Conservation (phyloP, 1,284 basidiomycete genomes). For the Ganoderma resinaceum region DNA sequence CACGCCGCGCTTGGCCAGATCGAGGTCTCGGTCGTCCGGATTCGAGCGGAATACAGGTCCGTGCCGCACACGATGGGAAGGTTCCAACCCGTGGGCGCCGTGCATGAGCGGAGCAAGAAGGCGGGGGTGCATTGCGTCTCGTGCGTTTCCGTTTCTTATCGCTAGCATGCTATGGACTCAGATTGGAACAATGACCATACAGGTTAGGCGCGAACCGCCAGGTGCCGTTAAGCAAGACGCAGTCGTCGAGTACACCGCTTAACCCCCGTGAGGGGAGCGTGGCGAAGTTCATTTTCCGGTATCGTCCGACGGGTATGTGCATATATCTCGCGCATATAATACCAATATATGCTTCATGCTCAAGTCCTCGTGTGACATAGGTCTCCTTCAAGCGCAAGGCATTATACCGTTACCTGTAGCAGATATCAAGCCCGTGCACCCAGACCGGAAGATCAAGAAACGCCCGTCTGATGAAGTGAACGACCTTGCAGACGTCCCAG, state of each 20-base stretch:
- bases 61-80: constrained; percentile 5
- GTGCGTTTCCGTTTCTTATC: constrained; percentile 16
- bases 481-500: not conserved
- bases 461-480: not conserved
- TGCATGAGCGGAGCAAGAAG: constrained; percentile 37
- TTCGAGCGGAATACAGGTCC: constrained; percentile 1
- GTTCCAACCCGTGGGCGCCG: constrained; percentile 18
- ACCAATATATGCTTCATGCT: not conserved
- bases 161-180: not conserved
- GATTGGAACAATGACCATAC: not conserved
- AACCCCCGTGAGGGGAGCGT: constrained; percentile 8
- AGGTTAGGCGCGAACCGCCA: constrained; percentile 4
- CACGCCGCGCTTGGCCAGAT: constrained; percentile 25
- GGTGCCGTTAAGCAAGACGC: not conserved
- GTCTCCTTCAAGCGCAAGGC: constrained; percentile 24
- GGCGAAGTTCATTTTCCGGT: constrained; percentile 19
- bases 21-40: constrained; percentile 20
- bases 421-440: not conserved
- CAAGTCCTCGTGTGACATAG: not conserved
- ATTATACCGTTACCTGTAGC: constrained; percentile 16
- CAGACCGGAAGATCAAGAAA: constrained; percentile 2
- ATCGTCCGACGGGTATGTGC: not conserved
- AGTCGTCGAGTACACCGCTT: constrained; percentile 8
- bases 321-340: not conserved
- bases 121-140: constrained; percentile 31